These are phyloP conservation scores for Verbena officinalis DNA, from an alignment of 257 asterid species.

Conservation along the genomic window DNA sequence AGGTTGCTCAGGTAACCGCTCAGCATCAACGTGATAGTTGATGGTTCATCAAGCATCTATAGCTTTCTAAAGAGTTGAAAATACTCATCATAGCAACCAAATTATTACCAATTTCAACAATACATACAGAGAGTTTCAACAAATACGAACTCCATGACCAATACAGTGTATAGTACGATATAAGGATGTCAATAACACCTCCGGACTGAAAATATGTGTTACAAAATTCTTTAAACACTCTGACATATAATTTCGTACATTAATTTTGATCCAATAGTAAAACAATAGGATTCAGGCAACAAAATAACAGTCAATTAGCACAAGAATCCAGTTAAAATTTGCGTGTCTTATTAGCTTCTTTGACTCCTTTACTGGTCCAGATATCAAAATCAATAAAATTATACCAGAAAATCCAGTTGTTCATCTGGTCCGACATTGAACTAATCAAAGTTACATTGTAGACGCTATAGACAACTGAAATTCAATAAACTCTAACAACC, in stretches of 20 bases:
- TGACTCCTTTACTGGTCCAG: neutral
- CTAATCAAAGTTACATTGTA: neutral
- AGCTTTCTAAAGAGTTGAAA: constrained; percentile 39
- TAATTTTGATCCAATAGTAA: neutral
- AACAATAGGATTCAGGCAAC: neutral
- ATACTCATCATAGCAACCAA: constrained; percentile 52
- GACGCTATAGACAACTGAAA: neutral
- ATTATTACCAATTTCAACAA: neutral
- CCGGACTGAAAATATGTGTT: no score
- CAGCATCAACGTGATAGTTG: constrained; percentile 53
- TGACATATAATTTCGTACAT: neutral
- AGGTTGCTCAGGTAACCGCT: constrained; percentile 77
- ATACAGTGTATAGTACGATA: neutral
- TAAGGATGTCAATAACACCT: neutral
- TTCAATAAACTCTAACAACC: neutral
- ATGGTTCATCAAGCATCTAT: constrained; percentile 52
- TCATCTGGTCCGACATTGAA: neutral
- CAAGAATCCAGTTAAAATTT: neutral
- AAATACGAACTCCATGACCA: neutral
- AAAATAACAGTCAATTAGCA: neutral
- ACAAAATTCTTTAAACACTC: neutral
- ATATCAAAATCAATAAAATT: no score
- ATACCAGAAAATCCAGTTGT: neutral
- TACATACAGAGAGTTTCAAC: neutral
- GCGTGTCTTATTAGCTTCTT: neutral